phyloP scores from a whole-genome alignment of 352 stramenopile species.

The Pythium dissotocum region DNA sequence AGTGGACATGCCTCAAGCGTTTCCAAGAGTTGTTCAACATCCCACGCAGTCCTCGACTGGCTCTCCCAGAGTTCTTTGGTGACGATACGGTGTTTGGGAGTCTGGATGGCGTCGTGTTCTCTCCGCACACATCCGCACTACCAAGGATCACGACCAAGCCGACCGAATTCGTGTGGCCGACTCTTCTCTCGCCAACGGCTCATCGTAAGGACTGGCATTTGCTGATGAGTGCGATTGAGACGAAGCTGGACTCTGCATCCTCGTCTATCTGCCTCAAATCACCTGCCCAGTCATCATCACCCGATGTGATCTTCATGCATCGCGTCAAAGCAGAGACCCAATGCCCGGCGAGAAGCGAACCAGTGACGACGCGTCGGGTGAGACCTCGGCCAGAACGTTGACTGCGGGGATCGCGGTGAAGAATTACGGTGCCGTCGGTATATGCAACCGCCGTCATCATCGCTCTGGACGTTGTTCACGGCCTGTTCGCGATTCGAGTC shows the following conservation, averaged over 20 bases:
- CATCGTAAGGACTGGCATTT: too few species aligned
- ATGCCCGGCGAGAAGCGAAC: background rate
- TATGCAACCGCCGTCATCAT: constrained; percentile 10
- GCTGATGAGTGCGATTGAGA: too few species aligned
- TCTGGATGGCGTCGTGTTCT: background rate
- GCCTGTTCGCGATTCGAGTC: constrained; percentile 4
- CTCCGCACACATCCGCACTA: background rate
- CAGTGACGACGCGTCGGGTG: background rate
- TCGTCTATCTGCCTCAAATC: background rate
- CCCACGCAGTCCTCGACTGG: background rate
- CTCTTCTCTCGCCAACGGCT: too few species aligned
- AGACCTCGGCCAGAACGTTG: background rate
- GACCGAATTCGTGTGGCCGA: background rate
- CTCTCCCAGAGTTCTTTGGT: background rate
- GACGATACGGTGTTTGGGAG: background rate
- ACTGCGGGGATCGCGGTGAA: background rate
- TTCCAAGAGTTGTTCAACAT: background rate
- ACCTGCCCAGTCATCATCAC: background rate
- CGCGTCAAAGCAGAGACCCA: background rate
- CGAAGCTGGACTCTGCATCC: too few species aligned
- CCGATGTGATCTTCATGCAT: background rate
- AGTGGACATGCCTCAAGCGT: background rate
- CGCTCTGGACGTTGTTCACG: constrained; percentile 13
- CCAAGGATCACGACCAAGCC: background rate
- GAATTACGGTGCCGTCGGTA: background rate